phyloP scores from a whole-genome alignment of 139 green algal genomes.

The Chlamydomonas urium region DNA sequence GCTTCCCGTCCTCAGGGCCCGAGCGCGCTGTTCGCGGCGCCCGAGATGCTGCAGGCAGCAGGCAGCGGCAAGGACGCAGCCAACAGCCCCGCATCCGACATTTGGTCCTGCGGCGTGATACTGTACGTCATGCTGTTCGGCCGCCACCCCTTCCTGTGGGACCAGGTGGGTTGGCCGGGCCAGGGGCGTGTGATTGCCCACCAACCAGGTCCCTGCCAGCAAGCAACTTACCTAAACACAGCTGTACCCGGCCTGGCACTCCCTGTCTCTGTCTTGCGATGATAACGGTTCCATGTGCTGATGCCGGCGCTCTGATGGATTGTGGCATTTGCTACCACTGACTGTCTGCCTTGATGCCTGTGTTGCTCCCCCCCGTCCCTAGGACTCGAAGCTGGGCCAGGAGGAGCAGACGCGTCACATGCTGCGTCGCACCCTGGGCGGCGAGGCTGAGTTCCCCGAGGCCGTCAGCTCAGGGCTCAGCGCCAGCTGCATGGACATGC shows the following conservation, averaged over 20 bases:
- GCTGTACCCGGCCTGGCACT: constrained; percentile 33
- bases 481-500: constrained; percentile 40
- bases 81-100: constrained; percentile 33
- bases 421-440: constrained; percentile 14
- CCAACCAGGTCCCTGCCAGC: not conserved
- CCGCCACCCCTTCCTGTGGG: constrained; percentile 37
- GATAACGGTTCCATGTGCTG: not conserved
- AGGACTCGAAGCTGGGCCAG: not conserved
- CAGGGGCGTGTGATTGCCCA: too few species aligned
- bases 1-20: too few species aligned
- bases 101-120: constrained; percentile 63
- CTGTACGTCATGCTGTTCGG: constrained; percentile 67
- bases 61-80: constrained; percentile 37
- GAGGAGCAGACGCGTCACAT: not conserved
- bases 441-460: too few species aligned
- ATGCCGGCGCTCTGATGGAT: not conserved
- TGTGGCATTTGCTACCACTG: not conserved
- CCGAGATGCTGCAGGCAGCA: constrained; percentile 54
- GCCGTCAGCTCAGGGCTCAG: too few species aligned
- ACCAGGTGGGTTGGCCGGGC: not conserved
- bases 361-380: not conserved
- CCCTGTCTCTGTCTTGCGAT: not conserved
- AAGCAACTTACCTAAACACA: constrained; percentile 23
- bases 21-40: constrained; percentile 53
- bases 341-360: not conserved